Evolutionary conservation across 148 eudicot genomes (phyloP), one percentile per base, ranked within the genome.

Genomic region (Camellia granthamiana): DNA sequence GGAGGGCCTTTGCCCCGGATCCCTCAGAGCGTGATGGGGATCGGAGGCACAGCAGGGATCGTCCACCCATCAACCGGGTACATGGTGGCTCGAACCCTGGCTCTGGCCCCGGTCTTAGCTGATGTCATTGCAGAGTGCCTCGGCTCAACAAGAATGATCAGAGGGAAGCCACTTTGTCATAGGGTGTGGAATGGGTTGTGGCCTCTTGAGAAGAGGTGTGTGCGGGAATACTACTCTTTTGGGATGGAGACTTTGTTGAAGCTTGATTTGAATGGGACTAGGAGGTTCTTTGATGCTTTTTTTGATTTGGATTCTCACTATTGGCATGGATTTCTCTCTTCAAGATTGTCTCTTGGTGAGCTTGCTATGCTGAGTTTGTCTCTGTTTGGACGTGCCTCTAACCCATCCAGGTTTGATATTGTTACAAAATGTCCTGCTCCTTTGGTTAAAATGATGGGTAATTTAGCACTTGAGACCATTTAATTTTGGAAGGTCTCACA

Each of bases 201-300:
- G 91, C 86, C 84, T 44, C 3, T 67, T 4, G 91, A 85, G 66
- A 86, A 79, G 67, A 81, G 83, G 75, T 68, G 80, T 16, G 54
- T 12, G 0, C 83, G 88, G 82, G 85, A 86, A 38, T 89, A 12
- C 63, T 86, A 89, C 63, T 69, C 51, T 55, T 89, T 86, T 59
- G 91, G 91, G 12, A 89, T 89, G 91, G 91, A 89, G 88, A 85
- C 88, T 42, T 55, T 89, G 75, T 77, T 86, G 86, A 84, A 85
- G 78, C 91, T 89, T 21, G 86, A 89, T 80, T 84, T 89, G 85
- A 18, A 86, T 38, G 89, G 86, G 65, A 86, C 83, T 1, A 73
- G 89, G 81, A 70, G 70, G 2, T 85, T 89, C 30, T 89, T 89
- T 16, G 89, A 88, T 65, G 88, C 87, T 10, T 88, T 88, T 74